A percentile compares a stretch with the other conserved stretches of the same genome.
These are phyloP conservation scores for Coniferiporia weirii DNA, from an alignment of 1,284 basidiomycete genomes.

Conservation along the genomic window DNA sequence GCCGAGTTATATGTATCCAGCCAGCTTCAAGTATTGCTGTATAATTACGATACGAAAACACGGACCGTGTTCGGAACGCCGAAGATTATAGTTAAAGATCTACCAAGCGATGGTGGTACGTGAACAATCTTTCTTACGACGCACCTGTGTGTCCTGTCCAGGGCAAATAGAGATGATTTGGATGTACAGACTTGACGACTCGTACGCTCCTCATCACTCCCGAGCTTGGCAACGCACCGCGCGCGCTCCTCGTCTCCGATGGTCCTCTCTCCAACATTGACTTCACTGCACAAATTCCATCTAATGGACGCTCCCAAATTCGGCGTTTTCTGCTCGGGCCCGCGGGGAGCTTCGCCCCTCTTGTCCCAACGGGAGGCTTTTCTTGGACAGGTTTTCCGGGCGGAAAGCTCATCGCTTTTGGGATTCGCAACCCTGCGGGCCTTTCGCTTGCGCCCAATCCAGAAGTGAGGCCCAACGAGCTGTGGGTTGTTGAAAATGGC, in stretches of 20 bases:
- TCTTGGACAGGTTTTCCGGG: neutral
- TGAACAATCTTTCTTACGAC: neutral
- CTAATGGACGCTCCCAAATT: neutral
- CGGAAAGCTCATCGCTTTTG: constrained; percentile 35
- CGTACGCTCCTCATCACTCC: neutral
- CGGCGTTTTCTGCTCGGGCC: neutral
- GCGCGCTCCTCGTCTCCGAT: neutral
- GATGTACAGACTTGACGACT: neutral
- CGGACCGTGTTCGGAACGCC: neutral
- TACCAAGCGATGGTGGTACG: neutral
- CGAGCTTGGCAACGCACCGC: neutral
- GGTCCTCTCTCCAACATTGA: neutral
- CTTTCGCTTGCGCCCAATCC: constrained; percentile 30
- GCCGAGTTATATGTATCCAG: neutral
- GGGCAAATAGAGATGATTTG: neutral
- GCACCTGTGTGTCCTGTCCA: neutral
- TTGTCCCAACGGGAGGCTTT: neutral
- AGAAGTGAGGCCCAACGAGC: constrained; percentile 2
- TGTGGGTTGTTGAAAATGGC: constrained; percentile 39
- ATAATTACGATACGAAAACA: neutral
- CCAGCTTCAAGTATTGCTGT: neutral
- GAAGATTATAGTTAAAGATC: neutral
- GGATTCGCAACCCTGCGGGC: constrained; percentile 40
- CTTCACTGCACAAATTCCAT: constrained; percentile 1
- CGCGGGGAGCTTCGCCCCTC: neutral